A percentile compares a stretch with the other conserved stretches of the same genome.
These are phyloP conservation scores for Zoysia japonica DNA, from an alignment of 176 grass and related monocot genomes.

Conservation along the genomic window DNA sequence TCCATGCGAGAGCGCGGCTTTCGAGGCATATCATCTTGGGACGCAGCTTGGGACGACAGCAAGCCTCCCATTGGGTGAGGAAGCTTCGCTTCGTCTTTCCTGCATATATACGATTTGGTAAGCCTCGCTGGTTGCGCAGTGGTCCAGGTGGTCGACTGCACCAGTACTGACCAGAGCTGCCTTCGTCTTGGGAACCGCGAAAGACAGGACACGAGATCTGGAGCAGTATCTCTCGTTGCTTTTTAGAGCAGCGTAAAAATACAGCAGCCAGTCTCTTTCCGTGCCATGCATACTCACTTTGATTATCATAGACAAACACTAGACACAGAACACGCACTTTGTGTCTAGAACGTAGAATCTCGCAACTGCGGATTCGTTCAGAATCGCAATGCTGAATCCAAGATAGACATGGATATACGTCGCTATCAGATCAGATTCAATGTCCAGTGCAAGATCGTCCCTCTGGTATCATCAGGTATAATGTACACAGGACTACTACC, in stretches of 20 bases:
- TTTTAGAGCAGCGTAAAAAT: not conserved
- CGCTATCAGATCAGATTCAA: not conserved
- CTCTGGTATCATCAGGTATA: not conserved
- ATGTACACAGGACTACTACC: not conserved
- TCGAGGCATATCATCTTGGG: constrained; percentile 72
- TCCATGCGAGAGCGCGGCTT: constrained; percentile 11
- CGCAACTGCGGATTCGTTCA: not conserved
- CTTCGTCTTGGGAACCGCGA: constrained; percentile 4
- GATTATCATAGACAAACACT: not conserved
- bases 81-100: constrained; percentile 45
- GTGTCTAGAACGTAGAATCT: not conserved
- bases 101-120: constrained; percentile 2
- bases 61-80: not conserved
- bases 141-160: not conserved
- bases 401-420: not conserved
- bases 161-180: not conserved
- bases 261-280: not conserved
- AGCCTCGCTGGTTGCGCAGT: not conserved
- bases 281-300: not conserved
- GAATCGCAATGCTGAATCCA: not conserved
- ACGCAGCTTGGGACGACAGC: constrained; percentile 42
- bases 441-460: not conserved
- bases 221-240: not conserved
- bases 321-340: not conserved
- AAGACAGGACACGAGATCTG: constrained; percentile 27